Evolutionary conservation across 768 basidiomycete genomes (phyloP).

Genomic region (Basidioascus undulatus): DNA sequence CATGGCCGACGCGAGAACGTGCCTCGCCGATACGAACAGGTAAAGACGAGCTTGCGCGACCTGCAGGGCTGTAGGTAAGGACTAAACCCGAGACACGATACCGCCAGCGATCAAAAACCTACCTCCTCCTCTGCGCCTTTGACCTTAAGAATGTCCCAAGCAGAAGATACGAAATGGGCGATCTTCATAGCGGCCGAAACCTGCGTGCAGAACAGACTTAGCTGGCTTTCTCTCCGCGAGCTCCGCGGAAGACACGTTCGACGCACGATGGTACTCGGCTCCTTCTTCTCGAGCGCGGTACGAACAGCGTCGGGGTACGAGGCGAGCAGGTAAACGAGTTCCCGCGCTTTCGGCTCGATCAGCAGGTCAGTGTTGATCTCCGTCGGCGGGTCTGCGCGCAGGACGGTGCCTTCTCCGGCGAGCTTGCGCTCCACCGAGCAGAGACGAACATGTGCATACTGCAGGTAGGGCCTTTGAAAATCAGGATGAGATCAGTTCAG

Average conservation of each 20-base stretch:
- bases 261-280: slow-evolving; percentile 82
- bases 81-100: too few relatives aligned
- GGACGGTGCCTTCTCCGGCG: too few relatives aligned
- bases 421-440: slow-evolving; percentile 80
- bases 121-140: slow-evolving; percentile 52
- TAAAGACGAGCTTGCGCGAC: slow-evolving; percentile 65
- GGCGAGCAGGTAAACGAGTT: slow-evolving; percentile 61
- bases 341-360: slow-evolving; percentile 48
- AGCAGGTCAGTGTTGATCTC: slow-evolving; percentile 44
- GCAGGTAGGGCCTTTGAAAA: slow-evolving; percentile 83
- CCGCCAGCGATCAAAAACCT: too few relatives aligned
- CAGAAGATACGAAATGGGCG: slow-evolving; percentile 63
- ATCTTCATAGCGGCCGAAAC: slow-evolving; percentile 70
- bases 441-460: slow-evolving; percentile 86
- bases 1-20: slow-evolving; percentile 74
- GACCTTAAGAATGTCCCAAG: slow-evolving; percentile 77
- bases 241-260: too few relatives aligned
- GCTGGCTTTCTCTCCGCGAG: too few relatives aligned
- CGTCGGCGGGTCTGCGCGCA: slow-evolving; percentile 30
- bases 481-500: too few relatives aligned
- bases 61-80: too few relatives aligned
- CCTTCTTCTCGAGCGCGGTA: slow-evolving; percentile 56
- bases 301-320: slow-evolving; percentile 79
- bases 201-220: too few relatives aligned
- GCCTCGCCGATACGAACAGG: slow-evolving; percentile 66